These are phyloP conservation scores for Olyra latifolia DNA, from an alignment of 176 grass and related monocot species.

Conservation along the genomic window DNA sequence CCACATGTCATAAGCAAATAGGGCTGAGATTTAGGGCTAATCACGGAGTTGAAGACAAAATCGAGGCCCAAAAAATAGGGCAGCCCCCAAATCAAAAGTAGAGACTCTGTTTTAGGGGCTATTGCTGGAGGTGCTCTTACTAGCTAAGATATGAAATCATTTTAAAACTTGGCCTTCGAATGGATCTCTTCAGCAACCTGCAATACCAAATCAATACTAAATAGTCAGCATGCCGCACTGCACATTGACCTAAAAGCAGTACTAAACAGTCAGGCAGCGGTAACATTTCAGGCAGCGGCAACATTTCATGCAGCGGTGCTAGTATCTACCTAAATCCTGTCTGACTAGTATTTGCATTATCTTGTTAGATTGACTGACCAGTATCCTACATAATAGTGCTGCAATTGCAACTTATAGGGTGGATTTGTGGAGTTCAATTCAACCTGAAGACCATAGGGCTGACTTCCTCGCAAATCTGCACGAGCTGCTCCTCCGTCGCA, in stretches of 20 bases:
- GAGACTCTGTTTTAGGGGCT: no score
- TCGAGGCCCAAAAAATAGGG: no score
- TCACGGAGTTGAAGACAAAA: no score
- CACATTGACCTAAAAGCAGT: not conserved
- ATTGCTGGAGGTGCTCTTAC: no score
- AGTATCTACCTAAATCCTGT: not conserved
- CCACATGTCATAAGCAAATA: no score
- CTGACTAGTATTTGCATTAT: not conserved
- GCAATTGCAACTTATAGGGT: not conserved
- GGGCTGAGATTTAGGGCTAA: no score
- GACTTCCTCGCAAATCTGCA: no score
- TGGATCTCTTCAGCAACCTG: slow-evolving; percentile 90
- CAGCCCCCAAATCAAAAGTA: no score
- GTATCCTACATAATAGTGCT: not conserved
- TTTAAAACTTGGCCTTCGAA: slow-evolving; percentile 75
- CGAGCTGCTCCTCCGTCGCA: no score
- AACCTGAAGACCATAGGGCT: slow-evolving; percentile 96
- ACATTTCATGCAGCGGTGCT: no score
- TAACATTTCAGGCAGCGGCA: no score
- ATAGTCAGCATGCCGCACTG: not conserved
- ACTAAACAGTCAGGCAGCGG: no score
- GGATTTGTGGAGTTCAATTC: slow-evolving; percentile 10
- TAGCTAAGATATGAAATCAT: slow-evolving; percentile 77
- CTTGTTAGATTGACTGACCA: not conserved
- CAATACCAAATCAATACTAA: slow-evolving; percentile 1